Base-by-base conservation (phyloP, 2,329 filamentous ascomycete species). In the Cordyceps tenuipes region DNA sequence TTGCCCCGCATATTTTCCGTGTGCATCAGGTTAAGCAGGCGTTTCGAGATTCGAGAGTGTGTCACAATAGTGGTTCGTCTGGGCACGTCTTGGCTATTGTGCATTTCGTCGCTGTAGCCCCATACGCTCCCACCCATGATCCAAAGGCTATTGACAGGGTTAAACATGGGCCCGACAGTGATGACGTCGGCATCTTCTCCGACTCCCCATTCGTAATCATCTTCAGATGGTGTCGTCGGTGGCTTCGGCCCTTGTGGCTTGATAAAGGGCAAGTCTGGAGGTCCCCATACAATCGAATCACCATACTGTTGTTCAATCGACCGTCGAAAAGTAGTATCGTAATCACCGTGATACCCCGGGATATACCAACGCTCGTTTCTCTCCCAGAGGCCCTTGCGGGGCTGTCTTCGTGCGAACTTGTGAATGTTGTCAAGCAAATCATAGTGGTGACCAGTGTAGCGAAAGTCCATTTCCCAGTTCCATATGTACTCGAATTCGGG, bases 391-490 rank as follows among this genome's bases (percentile, higher is more conserved):
- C 86, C 86, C 67, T 86, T 86, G 60, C 88, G 82, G 9, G 88
- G 88, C 70, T 90, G 87, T 62, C 79, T 80, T 70, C 80, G 81
- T 29, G 82, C 82, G 74, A 89, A 90, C 1, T 79, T 72, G 23
- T 75, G 73, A 8, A 91, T 72, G 63, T 85, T 85, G 65, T 87
- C 81, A 48, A 91, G 82, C 64, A 93, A 83, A 66, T 93, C 87
- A 71, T 93, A 92, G 73, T 91, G 86, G 64, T 94, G 89, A 9
- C 90, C 90, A 0, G 86, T 90, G 68, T 88, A 88, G 52, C 90
- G 82, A 36, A 87, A 85, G 68, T 94, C 89, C 74, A 91, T 89
- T 69, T 94, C 90, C 89, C 89, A 92, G 70, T 93, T 92, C 89
- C 90, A 94, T 65, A 91, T 80, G 66, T 83, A 91, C 65, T 92